Evolutionary conservation across 345 rosid genomes (phyloP).

Genomic region (Populus davidiana): DNA sequence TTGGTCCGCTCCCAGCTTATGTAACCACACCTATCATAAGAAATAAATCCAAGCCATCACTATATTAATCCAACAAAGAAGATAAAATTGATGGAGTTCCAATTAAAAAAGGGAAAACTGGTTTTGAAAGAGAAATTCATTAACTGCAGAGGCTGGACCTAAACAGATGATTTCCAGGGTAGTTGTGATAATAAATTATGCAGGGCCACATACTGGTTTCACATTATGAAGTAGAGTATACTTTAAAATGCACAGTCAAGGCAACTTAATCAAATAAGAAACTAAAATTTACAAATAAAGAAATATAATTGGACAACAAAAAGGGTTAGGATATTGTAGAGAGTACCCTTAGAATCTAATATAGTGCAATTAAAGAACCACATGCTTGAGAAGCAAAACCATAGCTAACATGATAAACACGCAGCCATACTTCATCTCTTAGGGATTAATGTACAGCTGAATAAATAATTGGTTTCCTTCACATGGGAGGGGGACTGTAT

Average conservation of each 20-base stretch:
- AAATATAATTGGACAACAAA: not conserved
- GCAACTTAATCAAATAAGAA: too few species aligned
- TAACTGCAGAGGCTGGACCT: not conserved
- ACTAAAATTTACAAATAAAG: too few species aligned
- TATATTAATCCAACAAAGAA: not conserved
- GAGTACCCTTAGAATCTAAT: not conserved
- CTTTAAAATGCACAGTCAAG: too few species aligned
- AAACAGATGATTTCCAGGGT: too few species aligned
- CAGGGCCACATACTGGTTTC: too few species aligned
- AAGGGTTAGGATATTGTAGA: not conserved
- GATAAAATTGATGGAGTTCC: not conserved
- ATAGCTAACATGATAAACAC: not conserved
- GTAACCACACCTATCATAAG: slow-evolving; percentile 72
- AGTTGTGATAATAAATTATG: too few species aligned
- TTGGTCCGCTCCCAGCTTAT: slow-evolving; percentile 75
- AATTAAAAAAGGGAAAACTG: not conserved
- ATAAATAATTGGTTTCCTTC: not conserved
- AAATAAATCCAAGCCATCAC: slow-evolving; percentile 16
- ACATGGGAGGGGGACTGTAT: not conserved
- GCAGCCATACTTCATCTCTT: too few species aligned
- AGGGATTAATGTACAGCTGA: too few species aligned
- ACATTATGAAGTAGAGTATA: too few species aligned
- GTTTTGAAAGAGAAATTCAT: not conserved
- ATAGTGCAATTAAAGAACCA: not conserved
- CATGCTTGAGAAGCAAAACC: not conserved